Base-by-base conservation (phyloP, 345 rosid genomes). In the Cochlearia excelsa region DNA sequence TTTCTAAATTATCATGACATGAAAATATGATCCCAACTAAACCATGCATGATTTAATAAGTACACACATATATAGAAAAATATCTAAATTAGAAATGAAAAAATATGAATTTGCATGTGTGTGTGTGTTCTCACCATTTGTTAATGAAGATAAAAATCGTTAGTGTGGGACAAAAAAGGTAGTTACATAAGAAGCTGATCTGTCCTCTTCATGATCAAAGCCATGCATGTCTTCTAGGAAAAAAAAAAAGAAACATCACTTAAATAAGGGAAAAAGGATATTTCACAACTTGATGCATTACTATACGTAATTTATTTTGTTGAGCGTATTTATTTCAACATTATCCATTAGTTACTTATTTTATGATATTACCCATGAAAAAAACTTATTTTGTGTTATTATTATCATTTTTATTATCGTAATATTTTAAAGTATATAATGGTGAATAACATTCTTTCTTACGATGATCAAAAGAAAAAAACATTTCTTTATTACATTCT, bases 121-220 rank as follows among this genome's bases (percentile, higher is more conserved):
- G n/a, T 23, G 30, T 44, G 26, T 34, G 49, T 54, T 50, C 11
- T 58, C 27, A 35, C 31, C n/a, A 51, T 35, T 58, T 26, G 9
- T n/a, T n/a, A n/a, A 33, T 51, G 35, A 2, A 31, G 5, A 33
- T 33, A 33, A 35, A 59, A 45, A n/a, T 27, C 27, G 43, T 48
- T 26, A 46, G 57, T 39, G 73, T 40, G 57, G 57, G 63, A n/a
- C 67, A 69, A 69, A 69, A 50, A 37, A 50, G 51, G 59, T 48
- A 28, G 68, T 63, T 56, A 63, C 64, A 43, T 30, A 70, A 35
- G 69, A 57, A 57, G 74, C 54, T 64, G 66, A 51, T 63, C 2
- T 70, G 65, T 70, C 74, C 26, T 57, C 54, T 63, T 70, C 74
- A 56, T 50, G 54, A 70, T 47, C 67, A 58, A 54, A 55, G 62